Conservation (phyloP, 2,329 filamentous ascomycete species). For the Paecilomyces sp. region DNA sequence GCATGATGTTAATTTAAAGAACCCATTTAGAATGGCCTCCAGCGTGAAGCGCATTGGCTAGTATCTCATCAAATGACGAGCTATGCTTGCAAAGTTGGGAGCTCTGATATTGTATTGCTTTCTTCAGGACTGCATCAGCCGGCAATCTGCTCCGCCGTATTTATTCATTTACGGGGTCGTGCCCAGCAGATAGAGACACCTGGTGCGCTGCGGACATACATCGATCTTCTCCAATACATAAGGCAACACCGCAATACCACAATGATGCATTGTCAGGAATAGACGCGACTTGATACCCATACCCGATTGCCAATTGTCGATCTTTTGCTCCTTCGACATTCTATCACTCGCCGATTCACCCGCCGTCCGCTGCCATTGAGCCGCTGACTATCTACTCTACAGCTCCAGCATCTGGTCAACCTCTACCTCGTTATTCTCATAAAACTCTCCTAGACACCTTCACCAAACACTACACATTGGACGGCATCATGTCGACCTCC, state of each 20-base stretch:
- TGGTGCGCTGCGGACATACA: not conserved
- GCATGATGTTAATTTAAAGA: not conserved
- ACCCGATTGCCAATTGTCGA: not conserved
- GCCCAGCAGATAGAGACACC: not conserved
- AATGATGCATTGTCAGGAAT: not conserved
- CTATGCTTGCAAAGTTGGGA: not conserved
- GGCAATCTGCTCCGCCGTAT: constrained; percentile 8
- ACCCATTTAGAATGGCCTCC: not conserved
- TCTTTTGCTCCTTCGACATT: not conserved
- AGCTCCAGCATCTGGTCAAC: not conserved
- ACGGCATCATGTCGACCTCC: constrained; percentile 19
- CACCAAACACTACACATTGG: not conserved
- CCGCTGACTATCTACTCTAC: not conserved
- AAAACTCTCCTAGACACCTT: not conserved
- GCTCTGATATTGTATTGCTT: not conserved
- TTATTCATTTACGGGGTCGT: constrained; percentile 1
- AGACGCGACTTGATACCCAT: not conserved
- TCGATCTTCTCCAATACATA: not conserved
- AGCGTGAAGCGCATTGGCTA: too few relatives aligned
- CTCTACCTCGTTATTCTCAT: not conserved
- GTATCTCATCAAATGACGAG: too few relatives aligned
- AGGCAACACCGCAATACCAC: not conserved
- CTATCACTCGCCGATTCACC: not conserved
- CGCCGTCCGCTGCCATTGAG: not conserved
- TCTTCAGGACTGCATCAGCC: constrained; percentile 3